Percentiles rank a stretch among this genome's conserved stretches.
Evolutionary conservation across 768 basidiomycete species (phyloP).

Genomic region (Mrakia blollopis): DNA sequence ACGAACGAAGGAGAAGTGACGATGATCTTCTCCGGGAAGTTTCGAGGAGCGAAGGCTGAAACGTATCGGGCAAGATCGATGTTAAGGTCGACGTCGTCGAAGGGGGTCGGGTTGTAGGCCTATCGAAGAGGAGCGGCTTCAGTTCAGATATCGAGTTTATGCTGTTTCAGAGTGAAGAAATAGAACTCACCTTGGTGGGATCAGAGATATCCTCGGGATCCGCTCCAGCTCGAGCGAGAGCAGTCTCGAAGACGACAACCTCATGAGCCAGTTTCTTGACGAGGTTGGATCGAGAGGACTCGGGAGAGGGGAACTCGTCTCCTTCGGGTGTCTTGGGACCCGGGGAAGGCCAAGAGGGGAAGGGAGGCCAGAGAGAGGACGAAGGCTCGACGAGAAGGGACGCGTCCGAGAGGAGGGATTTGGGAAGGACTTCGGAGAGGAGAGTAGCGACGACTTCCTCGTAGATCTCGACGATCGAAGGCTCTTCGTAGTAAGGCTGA

Average conservation of each 20-base stretch:
- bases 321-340: slow-evolving; percentile 16
- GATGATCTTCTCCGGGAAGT: slow-evolving; percentile 64
- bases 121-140: too few species aligned
- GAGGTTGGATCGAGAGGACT: slow-evolving; percentile 22
- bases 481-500: slow-evolving; percentile 90
- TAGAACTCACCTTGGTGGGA: slow-evolving; percentile 48
- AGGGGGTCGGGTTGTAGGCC: slow-evolving; percentile 77
- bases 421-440: slow-evolving; percentile 15
- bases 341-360: slow-evolving; percentile 16
- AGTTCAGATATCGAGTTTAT: slow-evolving; percentile 48
- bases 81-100: slow-evolving; percentile 61
- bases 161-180: too few species aligned
- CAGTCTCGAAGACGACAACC: slow-evolving; percentile 69
- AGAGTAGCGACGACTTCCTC: slow-evolving; percentile 55
- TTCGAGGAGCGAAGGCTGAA: slow-evolving; percentile 71
- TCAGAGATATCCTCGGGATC: slow-evolving; percentile 71
- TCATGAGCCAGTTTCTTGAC: slow-evolving; percentile 53
- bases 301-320: slow-evolving; percentile 18
- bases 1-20: slow-evolving; percentile 77
- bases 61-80: slow-evolving; percentile 83
- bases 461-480: slow-evolving; percentile 64
- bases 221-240: slow-evolving; percentile 69
- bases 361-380: slow-evolving; percentile 21
- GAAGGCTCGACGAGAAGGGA: slow-evolving; percentile 5
- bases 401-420: slow-evolving; percentile 7